Conservation (phyloP, 257 asterid species). For the Nyctanthes arbortristis region DNA sequence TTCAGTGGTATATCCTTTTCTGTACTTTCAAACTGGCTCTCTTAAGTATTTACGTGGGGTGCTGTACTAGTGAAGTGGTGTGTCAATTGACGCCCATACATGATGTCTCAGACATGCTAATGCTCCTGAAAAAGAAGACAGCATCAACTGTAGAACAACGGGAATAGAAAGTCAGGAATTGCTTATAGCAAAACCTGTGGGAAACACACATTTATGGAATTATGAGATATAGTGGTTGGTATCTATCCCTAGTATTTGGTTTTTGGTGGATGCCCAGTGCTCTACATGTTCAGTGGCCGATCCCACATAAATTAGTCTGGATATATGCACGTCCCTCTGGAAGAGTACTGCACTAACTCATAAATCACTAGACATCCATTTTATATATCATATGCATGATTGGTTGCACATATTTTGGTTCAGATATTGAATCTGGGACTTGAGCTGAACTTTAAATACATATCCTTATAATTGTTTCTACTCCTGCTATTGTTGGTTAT, state of each 20-base stretch:
- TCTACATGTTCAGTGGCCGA: not conserved
- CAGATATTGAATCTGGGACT: not conserved
- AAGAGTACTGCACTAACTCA: not conserved
- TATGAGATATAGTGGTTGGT: not conserved
- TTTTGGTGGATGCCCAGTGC: not conserved
- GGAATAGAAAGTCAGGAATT: not conserved
- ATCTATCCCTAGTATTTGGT: not conserved
- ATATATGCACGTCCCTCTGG: not conserved
- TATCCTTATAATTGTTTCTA: not conserved
- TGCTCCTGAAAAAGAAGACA: not conserved
- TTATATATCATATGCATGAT: not conserved
- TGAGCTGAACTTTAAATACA: not conserved
- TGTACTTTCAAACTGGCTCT: not conserved
- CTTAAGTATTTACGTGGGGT: not conserved
- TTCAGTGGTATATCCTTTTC: not conserved
- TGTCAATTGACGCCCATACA: not conserved
- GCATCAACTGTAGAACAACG: not conserved
- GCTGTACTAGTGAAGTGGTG: not conserved
- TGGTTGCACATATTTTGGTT: not conserved
- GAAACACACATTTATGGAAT: not conserved
- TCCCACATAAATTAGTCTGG: not conserved
- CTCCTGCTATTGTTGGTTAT: too few species aligned
- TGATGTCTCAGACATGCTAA: not conserved
- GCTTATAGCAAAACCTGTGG: not conserved
- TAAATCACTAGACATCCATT: not conserved